Percentiles rank a stretch among this genome's conserved stretches.
Evolutionary conservation across 768 basidiomycete genomes (phyloP).

Genomic region (Cystobasidium tubakii): DNA sequence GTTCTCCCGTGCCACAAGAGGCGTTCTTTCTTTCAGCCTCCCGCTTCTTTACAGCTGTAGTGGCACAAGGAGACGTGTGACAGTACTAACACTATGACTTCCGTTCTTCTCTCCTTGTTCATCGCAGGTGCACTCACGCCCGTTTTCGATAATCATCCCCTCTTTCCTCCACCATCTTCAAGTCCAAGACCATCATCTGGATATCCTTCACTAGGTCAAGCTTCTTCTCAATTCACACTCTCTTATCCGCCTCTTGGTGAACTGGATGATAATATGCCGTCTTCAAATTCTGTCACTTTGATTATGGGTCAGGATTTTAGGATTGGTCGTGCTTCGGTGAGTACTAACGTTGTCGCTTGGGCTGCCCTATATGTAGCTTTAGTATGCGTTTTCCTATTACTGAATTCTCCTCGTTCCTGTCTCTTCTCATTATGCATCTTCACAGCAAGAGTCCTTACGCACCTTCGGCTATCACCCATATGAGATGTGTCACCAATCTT

Average conservation of each 20-base stretch:
- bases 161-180: neutral
- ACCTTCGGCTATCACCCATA: constrained; percentile 6
- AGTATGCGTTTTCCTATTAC: no score
- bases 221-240: neutral
- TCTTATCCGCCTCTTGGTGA: neutral
- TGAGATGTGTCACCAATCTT: neutral
- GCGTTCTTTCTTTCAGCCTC: no score
- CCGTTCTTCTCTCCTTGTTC: neutral
- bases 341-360: neutral
- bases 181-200: neutral
- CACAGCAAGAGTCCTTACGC: neutral
- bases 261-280: neutral
- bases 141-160: neutral
- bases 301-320: neutral
- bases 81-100: no score
- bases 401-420: no score
- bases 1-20: no score
- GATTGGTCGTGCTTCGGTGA: neutral
- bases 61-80: no score
- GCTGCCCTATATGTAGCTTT: no score
- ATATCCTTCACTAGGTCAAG: neutral
- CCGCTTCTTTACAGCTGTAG: no score
- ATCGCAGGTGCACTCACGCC: neutral
- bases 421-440: neutral
- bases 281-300: neutral